A percentile compares a stretch with the other conserved stretches of the same genome.
phyloP scores from a whole-genome alignment of 2,329 filamentous ascomycete genomes.

The Sphaerulina vaccinii region DNA sequence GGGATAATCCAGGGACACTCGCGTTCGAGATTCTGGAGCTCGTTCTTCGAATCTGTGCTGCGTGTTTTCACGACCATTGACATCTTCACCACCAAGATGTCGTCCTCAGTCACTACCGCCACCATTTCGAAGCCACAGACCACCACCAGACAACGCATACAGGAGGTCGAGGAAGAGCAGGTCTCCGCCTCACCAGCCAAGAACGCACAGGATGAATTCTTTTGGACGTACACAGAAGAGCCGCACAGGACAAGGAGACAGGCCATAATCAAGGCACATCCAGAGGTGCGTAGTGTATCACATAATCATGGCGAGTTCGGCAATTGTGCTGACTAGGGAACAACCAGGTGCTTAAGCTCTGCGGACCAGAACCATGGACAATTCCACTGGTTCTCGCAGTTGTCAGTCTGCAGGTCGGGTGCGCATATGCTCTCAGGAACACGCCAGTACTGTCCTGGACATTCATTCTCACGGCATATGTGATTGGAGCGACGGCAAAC shows the following conservation, averaged over 20 bases:
- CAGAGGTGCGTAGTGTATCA: constrained; percentile 55
- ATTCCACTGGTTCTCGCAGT: constrained; percentile 88
- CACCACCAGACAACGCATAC: constrained; percentile 2
- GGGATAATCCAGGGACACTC: background rate
- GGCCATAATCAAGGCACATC: constrained; percentile 97
- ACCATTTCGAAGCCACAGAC: constrained; percentile 19
- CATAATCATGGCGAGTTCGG: constrained; percentile 36
- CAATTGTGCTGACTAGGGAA: constrained; percentile 42
- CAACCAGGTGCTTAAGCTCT: constrained; percentile 96
- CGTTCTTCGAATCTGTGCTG: background rate
- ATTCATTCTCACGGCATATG: constrained; percentile 84
- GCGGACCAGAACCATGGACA: constrained; percentile 90
- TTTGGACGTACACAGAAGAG: constrained; percentile 99
- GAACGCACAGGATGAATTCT: constrained; percentile 63
- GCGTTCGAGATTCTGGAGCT: too few relatives aligned
- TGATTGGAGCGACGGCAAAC: constrained; percentile 91
- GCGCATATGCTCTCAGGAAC: constrained; percentile 73
- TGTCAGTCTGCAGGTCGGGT: constrained; percentile 74
- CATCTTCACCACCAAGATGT: constrained; percentile 1
- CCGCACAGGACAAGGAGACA: constrained; percentile 86
- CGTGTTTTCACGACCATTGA: background rate
- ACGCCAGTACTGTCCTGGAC: constrained; percentile 77
- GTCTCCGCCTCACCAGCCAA: constrained; percentile 8
- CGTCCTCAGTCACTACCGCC: constrained; percentile 30
- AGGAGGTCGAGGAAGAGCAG: constrained; percentile 22